Evolutionary conservation across 1,284 basidiomycete species (phyloP).

Genomic region (Gomphus bonarii): DNA sequence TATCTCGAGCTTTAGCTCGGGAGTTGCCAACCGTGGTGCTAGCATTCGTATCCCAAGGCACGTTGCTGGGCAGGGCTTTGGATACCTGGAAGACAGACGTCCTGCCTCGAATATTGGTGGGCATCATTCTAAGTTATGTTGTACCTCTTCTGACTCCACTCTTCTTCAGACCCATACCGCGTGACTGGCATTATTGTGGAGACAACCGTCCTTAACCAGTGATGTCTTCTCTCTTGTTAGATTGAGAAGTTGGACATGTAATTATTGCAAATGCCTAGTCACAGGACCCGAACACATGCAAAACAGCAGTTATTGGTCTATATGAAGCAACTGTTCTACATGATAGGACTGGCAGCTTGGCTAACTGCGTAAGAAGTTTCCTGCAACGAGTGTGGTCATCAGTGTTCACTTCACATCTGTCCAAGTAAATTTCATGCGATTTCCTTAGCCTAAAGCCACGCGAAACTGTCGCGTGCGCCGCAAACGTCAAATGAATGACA

Average conservation of each 20-base stretch:
- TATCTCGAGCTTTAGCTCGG: slow-evolving; percentile 87
- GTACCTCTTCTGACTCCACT: background rate
- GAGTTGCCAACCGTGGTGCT: slow-evolving; percentile 96
- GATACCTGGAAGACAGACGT: slow-evolving; percentile 94
- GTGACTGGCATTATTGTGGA: slow-evolving; percentile 88
- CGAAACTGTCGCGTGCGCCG: too few species aligned
- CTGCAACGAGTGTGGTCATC: too few species aligned
- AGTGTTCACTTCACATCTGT: too few species aligned
- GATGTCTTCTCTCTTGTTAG: background rate
- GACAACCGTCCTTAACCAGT: slow-evolving; percentile 45
- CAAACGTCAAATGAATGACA: too few species aligned
- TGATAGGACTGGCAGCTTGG: too few species aligned
- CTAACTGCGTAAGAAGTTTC: too few species aligned
- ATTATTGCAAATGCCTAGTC: background rate
- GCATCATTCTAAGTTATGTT: slow-evolving; percentile 19
- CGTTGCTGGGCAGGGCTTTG: slow-evolving; percentile 85
- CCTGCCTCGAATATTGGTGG: slow-evolving; percentile 96
- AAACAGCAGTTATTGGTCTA: background rate
- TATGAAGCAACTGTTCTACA: too few species aligned
- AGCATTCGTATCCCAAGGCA: slow-evolving; percentile 93
- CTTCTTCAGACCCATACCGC: slow-evolving; percentile 68
- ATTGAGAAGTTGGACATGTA: background rate
- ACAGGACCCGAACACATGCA: background rate
- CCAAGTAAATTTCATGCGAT: too few species aligned
- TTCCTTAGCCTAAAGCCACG: too few species aligned